phyloP scores from a whole-genome alignment of 306 rosid species.

The Cicer cuneatum region DNA sequence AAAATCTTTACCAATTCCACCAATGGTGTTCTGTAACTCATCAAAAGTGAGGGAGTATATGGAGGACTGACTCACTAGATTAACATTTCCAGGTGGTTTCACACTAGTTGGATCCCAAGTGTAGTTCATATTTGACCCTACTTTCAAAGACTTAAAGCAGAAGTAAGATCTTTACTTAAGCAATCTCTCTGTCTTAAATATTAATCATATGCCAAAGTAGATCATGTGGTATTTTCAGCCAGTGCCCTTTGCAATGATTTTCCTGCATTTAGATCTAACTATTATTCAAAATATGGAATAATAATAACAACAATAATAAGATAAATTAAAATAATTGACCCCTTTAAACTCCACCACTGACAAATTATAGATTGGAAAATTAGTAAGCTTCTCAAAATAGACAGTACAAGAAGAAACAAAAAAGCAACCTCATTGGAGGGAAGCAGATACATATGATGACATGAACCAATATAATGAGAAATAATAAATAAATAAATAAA shows the following conservation, averaged over 20 bases:
- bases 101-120: conserved; percentile 52
- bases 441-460: background rate
- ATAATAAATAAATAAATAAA: too few species aligned
- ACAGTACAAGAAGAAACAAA: conserved; percentile 36
- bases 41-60: conserved; percentile 88
- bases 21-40: conserved; percentile 79
- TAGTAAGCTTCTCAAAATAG: background rate
- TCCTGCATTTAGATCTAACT: conserved; percentile 43
- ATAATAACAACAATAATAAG: background rate
- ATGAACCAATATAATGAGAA: background rate
- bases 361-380: background rate
- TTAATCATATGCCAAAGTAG: conserved; percentile 48
- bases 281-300: conserved; percentile 10
- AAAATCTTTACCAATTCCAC: conserved; percentile 83
- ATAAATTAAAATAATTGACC: background rate
- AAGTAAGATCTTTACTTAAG: conserved; percentile 46
- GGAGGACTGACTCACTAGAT: conserved; percentile 69
- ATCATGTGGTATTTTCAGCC: conserved; percentile 50
- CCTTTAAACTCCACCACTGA: background rate
- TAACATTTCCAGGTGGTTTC: conserved; percentile 51
- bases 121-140: conserved; percentile 76
- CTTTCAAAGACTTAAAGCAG: conserved; percentile 48
- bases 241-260: conserved; percentile 36
- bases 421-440: conserved; percentile 3
- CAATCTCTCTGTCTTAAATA: conserved; percentile 48